Percentiles rank a stretch among this genome's conserved stretches.
Evolutionary conservation across 257 asterid species (phyloP).

Genomic region (Solanum sejunctum): DNA sequence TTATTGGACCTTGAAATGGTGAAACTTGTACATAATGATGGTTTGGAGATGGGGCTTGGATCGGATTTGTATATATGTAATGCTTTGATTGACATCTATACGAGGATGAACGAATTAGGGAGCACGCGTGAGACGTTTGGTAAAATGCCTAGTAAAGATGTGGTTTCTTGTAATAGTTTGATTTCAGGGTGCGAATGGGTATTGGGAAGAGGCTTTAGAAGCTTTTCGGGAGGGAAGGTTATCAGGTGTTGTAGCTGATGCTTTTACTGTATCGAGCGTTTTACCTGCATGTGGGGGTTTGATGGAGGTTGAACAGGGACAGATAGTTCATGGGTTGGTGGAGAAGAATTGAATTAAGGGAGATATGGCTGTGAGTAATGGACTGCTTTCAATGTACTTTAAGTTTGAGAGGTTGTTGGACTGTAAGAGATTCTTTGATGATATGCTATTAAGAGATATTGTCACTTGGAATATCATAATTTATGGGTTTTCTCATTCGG

Average conservation of each 20-base stretch:
- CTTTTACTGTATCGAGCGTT: constrained; percentile 40
- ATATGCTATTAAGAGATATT: constrained; percentile 51
- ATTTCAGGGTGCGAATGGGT: constrained; percentile 67
- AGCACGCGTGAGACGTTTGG: constrained; percentile 52
- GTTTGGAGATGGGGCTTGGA: constrained; percentile 31
- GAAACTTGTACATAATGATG: constrained; percentile 36
- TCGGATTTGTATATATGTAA: constrained; percentile 55
- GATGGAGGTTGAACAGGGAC: constrained; percentile 48
- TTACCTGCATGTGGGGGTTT: constrained; percentile 51
- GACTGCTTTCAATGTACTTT: constrained; percentile 56
- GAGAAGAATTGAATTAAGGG: constrained; percentile 45
- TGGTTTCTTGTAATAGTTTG: constrained; percentile 82
- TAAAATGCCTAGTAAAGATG: constrained; percentile 44
- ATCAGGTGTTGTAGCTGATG: constrained; percentile 36
- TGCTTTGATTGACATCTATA: constrained; percentile 66
- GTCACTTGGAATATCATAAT: constrained; percentile 75
- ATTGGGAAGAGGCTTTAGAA: constrained; percentile 47
- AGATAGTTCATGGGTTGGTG: constrained; percentile 44
- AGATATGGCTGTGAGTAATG: constrained; percentile 41
- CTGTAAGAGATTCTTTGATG: constrained; percentile 33
- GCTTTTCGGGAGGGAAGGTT: constrained; percentile 25
- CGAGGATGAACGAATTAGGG: constrained; percentile 31
- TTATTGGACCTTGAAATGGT: constrained; percentile 41
- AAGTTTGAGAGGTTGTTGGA: constrained; percentile 38
- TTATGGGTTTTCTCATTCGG: constrained; percentile 42